Evolutionary conservation across 441 rosid genomes (phyloP).

Genomic region (Euphorbia celastroides): DNA sequence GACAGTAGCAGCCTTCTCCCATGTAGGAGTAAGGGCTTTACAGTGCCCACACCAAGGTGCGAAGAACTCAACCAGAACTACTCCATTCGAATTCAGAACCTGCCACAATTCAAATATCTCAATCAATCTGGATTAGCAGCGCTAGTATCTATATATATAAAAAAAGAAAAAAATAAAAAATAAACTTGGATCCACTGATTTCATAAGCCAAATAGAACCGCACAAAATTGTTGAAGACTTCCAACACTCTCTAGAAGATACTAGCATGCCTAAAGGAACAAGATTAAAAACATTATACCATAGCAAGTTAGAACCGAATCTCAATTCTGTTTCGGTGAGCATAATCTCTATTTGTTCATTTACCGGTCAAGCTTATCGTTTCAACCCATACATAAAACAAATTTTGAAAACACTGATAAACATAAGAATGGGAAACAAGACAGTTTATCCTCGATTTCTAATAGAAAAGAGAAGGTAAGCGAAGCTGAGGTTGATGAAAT

Average conservation of each 20-base stretch:
- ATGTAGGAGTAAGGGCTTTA: constrained; percentile 76
- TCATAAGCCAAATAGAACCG: not conserved
- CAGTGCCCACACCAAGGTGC: constrained; percentile 99
- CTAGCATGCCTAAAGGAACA: not conserved
- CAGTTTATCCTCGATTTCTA: constrained; percentile 2
- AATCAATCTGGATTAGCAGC: not conserved
- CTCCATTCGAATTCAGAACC: constrained; percentile 81
- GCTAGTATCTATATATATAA: not conserved
- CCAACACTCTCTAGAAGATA: not conserved
- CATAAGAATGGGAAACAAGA: not conserved
- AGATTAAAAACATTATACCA: not conserved
- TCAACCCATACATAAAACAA: not conserved
- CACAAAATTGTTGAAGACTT: not conserved
- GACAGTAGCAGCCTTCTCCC: constrained; percentile 89
- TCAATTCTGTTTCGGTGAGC: not conserved
- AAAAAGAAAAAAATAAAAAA: not conserved
- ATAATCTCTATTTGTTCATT: not conserved
- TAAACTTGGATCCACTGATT: not conserved
- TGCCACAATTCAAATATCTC: constrained; percentile 15
- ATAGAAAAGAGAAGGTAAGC: not conserved
- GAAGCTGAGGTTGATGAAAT: not conserved
- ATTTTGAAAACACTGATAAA: not conserved
- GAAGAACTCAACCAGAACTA: constrained; percentile 90
- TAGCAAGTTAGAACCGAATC: not conserved
- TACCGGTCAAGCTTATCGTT: not conserved